Evolutionary conservation across 805 yeast genomes (phyloP).

Genomic region (Starmerella gropengiesseri): DNA sequence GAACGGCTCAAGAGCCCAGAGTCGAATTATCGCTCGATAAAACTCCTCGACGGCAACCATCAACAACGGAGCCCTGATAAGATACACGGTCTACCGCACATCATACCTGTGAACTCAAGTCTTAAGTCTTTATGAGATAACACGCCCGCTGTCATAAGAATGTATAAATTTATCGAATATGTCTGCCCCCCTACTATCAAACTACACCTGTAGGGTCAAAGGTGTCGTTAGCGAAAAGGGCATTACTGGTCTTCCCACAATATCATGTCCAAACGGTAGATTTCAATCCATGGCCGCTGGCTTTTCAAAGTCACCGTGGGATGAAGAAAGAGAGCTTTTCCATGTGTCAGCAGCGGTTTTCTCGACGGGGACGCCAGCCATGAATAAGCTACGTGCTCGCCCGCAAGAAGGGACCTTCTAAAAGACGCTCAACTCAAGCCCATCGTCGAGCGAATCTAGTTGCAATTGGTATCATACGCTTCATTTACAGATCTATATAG

Average conservation of each 20-base stretch:
- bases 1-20: no score
- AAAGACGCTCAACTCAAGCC: no score
- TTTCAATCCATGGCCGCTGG: not conserved
- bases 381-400: not conserved
- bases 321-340: not conserved
- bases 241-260: constrained; percentile 13
- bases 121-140: not conserved
- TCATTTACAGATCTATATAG: no score
- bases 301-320: not conserved
- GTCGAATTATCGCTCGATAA: no score
- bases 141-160: no score
- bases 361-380: not conserved
- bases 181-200: constrained; percentile 28
- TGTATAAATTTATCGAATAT: not conserved
- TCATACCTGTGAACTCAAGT: not conserved
- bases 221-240: constrained; percentile 28
- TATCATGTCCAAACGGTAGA: not conserved
- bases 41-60: not conserved
- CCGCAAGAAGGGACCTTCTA: no score
- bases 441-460: no score
- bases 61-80: not conserved
- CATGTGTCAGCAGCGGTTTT: constrained; percentile 1
- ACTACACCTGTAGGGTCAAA: constrained; percentile 24
- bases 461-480: no score
- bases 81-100: not conserved